Base-by-base conservation (phyloP, 305 asterid genomes). In the Rubia tinctorum region DNA sequence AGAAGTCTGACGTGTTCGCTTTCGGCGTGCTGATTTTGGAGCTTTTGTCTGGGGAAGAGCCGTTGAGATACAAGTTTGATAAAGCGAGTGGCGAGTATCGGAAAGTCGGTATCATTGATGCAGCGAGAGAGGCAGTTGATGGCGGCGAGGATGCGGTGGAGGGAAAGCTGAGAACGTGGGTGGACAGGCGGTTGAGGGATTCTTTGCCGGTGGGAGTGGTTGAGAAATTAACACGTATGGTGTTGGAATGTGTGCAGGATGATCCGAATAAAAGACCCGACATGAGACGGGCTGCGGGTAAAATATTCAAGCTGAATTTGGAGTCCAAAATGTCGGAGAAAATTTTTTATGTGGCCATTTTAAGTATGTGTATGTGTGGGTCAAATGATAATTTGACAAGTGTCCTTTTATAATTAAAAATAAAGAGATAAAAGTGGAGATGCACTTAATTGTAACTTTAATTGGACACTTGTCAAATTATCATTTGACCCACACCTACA, bases 251-350 rank as follows among this genome's bases (percentile, higher is more conserved):
- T 74, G 92, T 89, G 63, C 83, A 88, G 78, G 96, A 80, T 68
- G 96, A 92, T 23, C 90, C 98, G 73, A 86, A 79, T 15, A 75
- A 80, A 49, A 70, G 99, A 82, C 99, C 99, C 62, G 92, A 88
- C 30, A 95, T 95, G 97, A 86, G 86, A 75, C 91, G 97, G 88
- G 96, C 89, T 3, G 87, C 99, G 13, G 98, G 96, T 58, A 92
- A 95, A 73, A 83, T 92, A 80, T 95, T 98, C 7, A 92, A 88
- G 85, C 80, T 90, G 34, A 92, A 88, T 82, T 83, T 95, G 77
- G 88, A 78, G 27, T 92, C 98, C 11, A 78, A 78, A 69, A 71
- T 53, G 68, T 95, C n/a, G n/a, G n/a, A n/a, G n/a, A n/a, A n/a
- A n/a, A n/a, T n/a, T n/a, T n/a, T n/a, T n/a, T n/a, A n/a, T n/a